Conservation (phyloP, 2,329 filamentous ascomycete species). For the Seiridium cupressi region DNA sequence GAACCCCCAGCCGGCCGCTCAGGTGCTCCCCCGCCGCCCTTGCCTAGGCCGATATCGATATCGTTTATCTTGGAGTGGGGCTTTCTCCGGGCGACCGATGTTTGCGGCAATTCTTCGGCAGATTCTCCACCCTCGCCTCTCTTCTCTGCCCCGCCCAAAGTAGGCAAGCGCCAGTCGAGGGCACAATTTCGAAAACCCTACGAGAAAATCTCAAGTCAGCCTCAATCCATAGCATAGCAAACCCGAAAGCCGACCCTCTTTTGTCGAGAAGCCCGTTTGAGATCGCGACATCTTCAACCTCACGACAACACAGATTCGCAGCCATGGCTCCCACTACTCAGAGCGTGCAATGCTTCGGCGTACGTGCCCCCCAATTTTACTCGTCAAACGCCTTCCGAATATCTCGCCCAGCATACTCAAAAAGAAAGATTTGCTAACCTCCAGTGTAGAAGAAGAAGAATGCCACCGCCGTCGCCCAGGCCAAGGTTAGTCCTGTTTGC, state of each 20-base stretch:
- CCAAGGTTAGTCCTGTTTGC: conserved; percentile 64
- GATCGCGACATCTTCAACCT: conserved; percentile 16
- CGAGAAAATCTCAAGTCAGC: conserved; percentile 15
- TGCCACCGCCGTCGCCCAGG: conserved; percentile 86
- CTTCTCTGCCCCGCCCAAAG: conserved; percentile 3
- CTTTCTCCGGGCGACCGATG: neutral
- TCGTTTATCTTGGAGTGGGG: neutral
- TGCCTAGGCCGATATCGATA: no score
- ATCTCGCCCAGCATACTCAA: no score
- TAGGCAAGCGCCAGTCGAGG: conserved; percentile 18
- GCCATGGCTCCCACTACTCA: conserved; percentile 75
- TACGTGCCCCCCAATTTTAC: no score
- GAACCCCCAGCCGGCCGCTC: no score
- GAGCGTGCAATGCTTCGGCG: conserved; percentile 95
- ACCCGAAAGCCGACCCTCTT: conserved; percentile 10
- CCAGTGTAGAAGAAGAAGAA: conserved; percentile 74
- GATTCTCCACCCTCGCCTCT: conserved; percentile 1
- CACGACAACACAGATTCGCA: conserved; percentile 31
- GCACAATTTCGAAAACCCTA: conserved; percentile 24
- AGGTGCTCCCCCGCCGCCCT: no score
- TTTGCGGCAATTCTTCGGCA: conserved; percentile 4
- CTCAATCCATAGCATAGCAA: conserved; percentile 14
- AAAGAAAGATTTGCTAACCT: no score
- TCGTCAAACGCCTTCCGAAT: no score
- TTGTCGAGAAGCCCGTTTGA: conserved; percentile 12